These are phyloP conservation scores for Galeopsis tetrahit DNA, from an alignment of 257 asterid species.

Conservation along the genomic window DNA sequence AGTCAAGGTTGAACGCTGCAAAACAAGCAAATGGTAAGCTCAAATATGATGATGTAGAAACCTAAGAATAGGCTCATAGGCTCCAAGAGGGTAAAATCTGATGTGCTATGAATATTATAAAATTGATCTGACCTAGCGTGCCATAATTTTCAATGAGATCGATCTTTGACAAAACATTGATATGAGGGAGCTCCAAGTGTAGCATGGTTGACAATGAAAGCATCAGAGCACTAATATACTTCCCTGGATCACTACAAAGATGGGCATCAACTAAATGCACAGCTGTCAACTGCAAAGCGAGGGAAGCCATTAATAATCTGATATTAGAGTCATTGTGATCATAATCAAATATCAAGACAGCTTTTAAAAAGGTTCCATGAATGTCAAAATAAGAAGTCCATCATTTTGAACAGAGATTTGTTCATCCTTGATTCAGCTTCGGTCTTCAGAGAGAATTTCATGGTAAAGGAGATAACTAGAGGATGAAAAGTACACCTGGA, in stretches of 20 bases:
- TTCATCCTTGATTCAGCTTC: constrained; percentile 19
- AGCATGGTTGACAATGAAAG: constrained; percentile 93
- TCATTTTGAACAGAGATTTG: constrained; percentile 10
- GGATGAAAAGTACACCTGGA: constrained; percentile 60
- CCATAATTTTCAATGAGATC: constrained; percentile 96
- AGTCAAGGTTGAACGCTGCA: constrained; percentile 96
- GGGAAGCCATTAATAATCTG: constrained; percentile 14
- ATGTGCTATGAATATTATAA: constrained; percentile 21
- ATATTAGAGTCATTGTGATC: not conserved
- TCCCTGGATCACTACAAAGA: constrained; percentile 98
- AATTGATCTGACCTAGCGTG: constrained; percentile 65
- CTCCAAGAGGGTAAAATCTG: constrained; percentile 21
- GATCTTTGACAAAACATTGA: constrained; percentile 93
- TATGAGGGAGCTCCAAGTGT: constrained; percentile 94
- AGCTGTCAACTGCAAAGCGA: constrained; percentile 77
- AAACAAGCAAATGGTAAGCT: constrained; percentile 31
- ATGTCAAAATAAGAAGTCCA: not conserved
- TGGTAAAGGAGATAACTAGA: constrained; percentile 23
- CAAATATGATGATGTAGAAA: constrained; percentile 15
- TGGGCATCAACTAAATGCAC: constrained; percentile 97
- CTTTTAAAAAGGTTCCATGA: constrained; percentile 3
- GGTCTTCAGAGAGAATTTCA: constrained; percentile 13
- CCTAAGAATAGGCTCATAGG: constrained; percentile 25
- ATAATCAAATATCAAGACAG: constrained; percentile 21
- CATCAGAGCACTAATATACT: constrained; percentile 88